phyloP scores from a whole-genome alignment of 1,284 basidiomycete species.

The Butyriboletus appendiculatus region DNA sequence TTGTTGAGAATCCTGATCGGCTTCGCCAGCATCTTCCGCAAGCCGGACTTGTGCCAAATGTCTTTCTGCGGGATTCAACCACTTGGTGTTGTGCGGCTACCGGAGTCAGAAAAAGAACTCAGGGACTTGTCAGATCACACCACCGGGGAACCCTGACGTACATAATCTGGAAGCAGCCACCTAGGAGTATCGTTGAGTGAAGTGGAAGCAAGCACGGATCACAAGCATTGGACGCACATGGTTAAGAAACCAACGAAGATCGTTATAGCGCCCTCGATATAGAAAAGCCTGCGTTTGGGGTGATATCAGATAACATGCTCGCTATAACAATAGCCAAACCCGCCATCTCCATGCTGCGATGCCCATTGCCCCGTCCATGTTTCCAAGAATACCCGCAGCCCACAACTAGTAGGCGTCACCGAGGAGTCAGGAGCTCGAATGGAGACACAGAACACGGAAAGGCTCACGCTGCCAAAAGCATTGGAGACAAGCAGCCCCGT shows the following conservation, averaged over 20 bases:
- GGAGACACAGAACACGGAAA: neutral
- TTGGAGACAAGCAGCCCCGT: conserved; percentile 71
- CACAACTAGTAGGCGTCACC: conserved; percentile 48
- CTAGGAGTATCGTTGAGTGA: conserved; percentile 27
- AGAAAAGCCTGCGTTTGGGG: conserved; percentile 47
- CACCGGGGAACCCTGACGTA: conserved; percentile 26
- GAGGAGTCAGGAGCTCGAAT: neutral
- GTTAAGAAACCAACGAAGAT: conserved; percentile 55
- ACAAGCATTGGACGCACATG: conserved; percentile 43
- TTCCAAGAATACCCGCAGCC: conserved; percentile 67
- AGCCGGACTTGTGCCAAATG: conserved; percentile 73
- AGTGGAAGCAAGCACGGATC: neutral
- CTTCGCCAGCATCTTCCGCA: conserved; percentile 75
- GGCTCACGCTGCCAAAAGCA: conserved; percentile 68
- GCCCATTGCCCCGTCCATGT: conserved; percentile 68
- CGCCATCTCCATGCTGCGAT: conserved; percentile 74
- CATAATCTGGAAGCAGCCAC: conserved; percentile 57
- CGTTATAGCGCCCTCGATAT: conserved; percentile 61
- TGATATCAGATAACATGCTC: neutral
- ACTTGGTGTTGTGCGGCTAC: conserved; percentile 67
- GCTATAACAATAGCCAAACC: conserved; percentile 7
- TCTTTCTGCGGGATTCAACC: conserved; percentile 58
- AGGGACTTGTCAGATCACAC: neutral
- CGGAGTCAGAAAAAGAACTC: neutral
- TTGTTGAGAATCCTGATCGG: conserved; percentile 56